A percentile compares a stretch with the other conserved stretches of the same genome.
Evolutionary conservation across 352 stramenopile genomes (phyloP).

Genomic region (Pythium chondricola): DNA sequence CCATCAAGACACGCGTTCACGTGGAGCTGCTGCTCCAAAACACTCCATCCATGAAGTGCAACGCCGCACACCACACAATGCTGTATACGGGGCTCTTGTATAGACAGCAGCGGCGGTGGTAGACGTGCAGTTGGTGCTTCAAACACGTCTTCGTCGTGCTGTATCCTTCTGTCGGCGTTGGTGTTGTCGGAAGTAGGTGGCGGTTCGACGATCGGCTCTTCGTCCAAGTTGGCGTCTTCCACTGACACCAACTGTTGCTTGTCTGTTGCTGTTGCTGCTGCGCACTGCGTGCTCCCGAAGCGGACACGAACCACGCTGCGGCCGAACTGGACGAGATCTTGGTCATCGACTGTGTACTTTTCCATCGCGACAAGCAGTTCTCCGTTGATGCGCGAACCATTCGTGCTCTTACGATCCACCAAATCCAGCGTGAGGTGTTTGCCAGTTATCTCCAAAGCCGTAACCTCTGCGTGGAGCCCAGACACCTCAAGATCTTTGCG

Average conservation of each 20-base stretch:
- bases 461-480: constrained; percentile 40
- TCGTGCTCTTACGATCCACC: constrained; percentile 47
- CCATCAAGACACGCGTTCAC: constrained; percentile 32
- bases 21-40: constrained; percentile 29
- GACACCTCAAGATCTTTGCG: constrained; percentile 54
- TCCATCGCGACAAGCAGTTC: constrained; percentile 11
- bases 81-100: constrained; percentile 24
- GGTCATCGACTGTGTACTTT: constrained; percentile 26
- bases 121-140: constrained; percentile 1
- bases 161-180: not conserved
- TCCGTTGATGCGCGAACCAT: constrained; percentile 52
- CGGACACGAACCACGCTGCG: constrained; percentile 11
- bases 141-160: constrained; percentile 10
- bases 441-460: constrained; percentile 1
- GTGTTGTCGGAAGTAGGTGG: not conserved
- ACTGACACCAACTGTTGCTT: not conserved
- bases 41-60: constrained; percentile 26
- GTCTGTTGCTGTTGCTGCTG: not conserved
- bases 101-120: not conserved
- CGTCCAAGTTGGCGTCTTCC: not conserved
- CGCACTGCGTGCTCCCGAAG: constrained; percentile 5
- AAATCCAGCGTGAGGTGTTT: not conserved
- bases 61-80: constrained; percentile 31
- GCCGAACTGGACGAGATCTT: constrained; percentile 40
- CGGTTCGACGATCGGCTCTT: not conserved